Evolutionary conservation across 1,284 basidiomycete species (phyloP), one percentile per base, ranked within the genome.

Genomic region (Heterobasidion irregulare): DNA sequence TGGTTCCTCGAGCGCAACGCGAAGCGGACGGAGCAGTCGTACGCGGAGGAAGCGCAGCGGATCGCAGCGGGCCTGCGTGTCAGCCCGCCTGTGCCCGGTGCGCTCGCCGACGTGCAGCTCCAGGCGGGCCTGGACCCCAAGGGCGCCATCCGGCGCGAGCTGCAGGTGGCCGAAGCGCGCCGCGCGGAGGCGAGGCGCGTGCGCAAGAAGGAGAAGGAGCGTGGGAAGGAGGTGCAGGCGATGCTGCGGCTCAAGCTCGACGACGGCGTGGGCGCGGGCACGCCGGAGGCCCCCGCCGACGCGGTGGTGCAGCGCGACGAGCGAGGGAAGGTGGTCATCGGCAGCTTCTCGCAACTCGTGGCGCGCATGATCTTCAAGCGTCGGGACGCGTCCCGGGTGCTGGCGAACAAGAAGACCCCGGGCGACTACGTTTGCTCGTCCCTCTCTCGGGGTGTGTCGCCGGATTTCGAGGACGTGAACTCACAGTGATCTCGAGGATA

Each of bases 331-430:
- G 65, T 65, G 46, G 61, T 60, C 47, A 69, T 70, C 54, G 62
- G 67, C 46, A 75, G 61, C 56, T 68, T 82, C 62, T 66, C 72
- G 41, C 78, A 80, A 55, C 69, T 82, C 16, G 76, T 82, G 50
- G 80, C 80, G 53, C 75, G 76, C 65, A 82, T 82, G 80, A 65
- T 80, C 46, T 69, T 82, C 59, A 72, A 75, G 52, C 64, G 82
- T 54, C 68, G 67, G 56, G 75, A 78, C 48, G 63, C 66, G 3
- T 66, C 57, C 26, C 68, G 73, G 43, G 69, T 73, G 35, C 64
- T 76, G 51, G 55, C 50, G 41, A 47, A 13, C 46, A 12, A 18
- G 51, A 52, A 18, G 6, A 33, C 15, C 13, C 15, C 33, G 49
- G 32, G 49, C n/a, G 49, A 18, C 13, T 54, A 58, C 34, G 45